phyloP scores from a whole-genome alignment of 176 grass and related monocot genomes.

The Elaeis guineensis region DNA sequence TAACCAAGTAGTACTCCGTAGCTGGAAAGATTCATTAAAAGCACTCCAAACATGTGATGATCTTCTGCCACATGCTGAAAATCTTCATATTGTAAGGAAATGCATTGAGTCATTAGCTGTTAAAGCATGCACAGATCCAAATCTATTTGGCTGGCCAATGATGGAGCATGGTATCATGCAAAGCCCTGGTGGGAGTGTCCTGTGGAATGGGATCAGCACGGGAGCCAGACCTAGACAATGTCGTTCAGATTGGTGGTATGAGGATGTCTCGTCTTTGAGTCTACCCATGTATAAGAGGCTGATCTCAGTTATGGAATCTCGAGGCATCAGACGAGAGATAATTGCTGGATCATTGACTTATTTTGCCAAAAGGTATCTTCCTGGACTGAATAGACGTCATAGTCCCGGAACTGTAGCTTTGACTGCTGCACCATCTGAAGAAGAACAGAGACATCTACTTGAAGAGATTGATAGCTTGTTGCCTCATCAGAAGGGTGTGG shows the following conservation, averaged over 20 bases:
- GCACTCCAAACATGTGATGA: slow-evolving; percentile 6
- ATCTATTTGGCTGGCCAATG: slow-evolving; percentile 1
- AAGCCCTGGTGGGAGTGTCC: slow-evolving; percentile 4
- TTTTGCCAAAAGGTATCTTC: slow-evolving; percentile 2
- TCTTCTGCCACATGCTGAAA: slow-evolving; percentile 1
- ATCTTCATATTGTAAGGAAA: slow-evolving; percentile 1
- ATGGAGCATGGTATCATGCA: not conserved
- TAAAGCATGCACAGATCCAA: slow-evolving; percentile 4
- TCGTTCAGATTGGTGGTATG: slow-evolving; percentile 1
- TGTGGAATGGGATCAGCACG: slow-evolving; percentile 9
- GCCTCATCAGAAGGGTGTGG: slow-evolving; percentile 2
- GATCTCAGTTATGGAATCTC: slow-evolving; percentile 1
- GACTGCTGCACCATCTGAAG: not conserved
- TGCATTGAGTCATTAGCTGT: not conserved
- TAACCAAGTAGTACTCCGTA: not conserved
- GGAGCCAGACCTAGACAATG: not conserved
- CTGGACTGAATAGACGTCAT: not conserved
- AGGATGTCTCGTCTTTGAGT: not conserved
- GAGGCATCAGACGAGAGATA: slow-evolving; percentile 7
- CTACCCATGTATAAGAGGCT: slow-evolving; percentile 1
- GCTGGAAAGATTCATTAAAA: slow-evolving; percentile 8
- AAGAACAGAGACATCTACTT: not conserved
- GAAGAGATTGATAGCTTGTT: slow-evolving; percentile 5
- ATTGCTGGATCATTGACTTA: slow-evolving; percentile 2
- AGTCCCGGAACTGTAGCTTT: not conserved